Conservation (phyloP, 1,139 yeast species). For the Geotrichum candidum region DNA sequence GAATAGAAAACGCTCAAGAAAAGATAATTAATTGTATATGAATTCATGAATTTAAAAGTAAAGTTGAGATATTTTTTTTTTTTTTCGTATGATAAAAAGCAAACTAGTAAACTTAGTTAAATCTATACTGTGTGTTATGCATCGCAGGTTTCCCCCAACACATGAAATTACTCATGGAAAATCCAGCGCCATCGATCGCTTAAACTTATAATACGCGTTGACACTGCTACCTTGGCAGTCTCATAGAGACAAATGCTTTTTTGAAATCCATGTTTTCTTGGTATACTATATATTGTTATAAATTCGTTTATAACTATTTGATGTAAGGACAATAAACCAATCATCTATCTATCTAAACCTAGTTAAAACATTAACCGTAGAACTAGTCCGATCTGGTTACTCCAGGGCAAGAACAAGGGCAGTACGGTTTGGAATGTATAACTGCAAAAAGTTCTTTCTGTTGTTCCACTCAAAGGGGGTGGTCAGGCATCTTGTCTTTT, state of each 20-base stretch:
- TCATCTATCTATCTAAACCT: not conserved
- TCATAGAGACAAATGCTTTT: no score
- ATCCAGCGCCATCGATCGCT: no score
- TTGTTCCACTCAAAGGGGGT: slow-evolving; percentile 74
- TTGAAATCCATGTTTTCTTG: no score
- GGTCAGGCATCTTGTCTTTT: slow-evolving; percentile 46
- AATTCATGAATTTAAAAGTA: not conserved
- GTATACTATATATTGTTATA: no score
- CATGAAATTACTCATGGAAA: no score
- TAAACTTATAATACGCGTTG: no score
- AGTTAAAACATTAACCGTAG: not conserved
- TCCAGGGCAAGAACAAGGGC: slow-evolving; percentile 61
- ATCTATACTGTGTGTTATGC: no score
- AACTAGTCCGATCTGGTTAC: not conserved
- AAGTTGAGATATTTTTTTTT: not conserved
- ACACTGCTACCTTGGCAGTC: no score
- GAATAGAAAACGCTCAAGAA: not conserved
- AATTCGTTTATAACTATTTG: no score
- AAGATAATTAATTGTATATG: not conserved
- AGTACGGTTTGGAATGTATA: slow-evolving; percentile 77
- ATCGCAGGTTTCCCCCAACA: no score
- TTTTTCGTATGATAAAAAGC: not conserved
- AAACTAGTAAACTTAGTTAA: not conserved
- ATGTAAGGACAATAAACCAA: no score
- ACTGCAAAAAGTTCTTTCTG: slow-evolving; percentile 68